A percentile compares a stretch with the other conserved stretches of the same genome.
phyloP scores from a whole-genome alignment of 192 early-diverging fungal genomes.

The Linnemannia zychae region DNA sequence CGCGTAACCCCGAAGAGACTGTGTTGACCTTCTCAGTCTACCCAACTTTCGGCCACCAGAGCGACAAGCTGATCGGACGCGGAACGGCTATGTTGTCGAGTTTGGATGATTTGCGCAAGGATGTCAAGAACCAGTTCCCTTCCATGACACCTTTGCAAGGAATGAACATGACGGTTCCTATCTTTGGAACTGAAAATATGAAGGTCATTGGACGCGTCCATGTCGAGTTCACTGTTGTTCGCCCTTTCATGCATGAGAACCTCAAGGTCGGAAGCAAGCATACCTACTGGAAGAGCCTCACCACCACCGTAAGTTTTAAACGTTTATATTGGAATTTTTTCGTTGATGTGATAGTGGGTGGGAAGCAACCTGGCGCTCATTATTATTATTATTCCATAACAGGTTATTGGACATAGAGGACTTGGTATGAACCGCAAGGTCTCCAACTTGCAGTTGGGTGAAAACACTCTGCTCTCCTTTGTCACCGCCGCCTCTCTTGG shows the following conservation, averaged over 20 bases:
- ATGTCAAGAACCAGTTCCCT: constrained; percentile 62
- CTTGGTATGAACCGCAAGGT: constrained; percentile 84
- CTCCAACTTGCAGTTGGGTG: constrained; percentile 82
- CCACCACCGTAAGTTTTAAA: constrained; percentile 62
- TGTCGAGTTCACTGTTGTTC: constrained; percentile 74
- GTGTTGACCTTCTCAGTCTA: constrained; percentile 70
- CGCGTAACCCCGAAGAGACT: constrained; percentile 62
- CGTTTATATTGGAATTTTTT: background rate
- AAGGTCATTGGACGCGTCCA: constrained; percentile 68
- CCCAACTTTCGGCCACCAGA: constrained; percentile 66
- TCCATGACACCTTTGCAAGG: constrained; percentile 61
- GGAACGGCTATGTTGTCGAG: constrained; percentile 69
- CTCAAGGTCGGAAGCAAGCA: constrained; percentile 67
- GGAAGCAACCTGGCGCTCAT: background rate
- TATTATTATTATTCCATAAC: background rate
- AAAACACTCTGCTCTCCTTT: constrained; percentile 93
- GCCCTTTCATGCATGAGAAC: constrained; percentile 71
- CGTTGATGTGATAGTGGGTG: background rate
- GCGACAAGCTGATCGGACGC: constrained; percentile 64
- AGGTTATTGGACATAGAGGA: constrained; percentile 92
- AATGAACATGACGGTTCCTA: constrained; percentile 69
- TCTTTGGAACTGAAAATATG: constrained; percentile 62
- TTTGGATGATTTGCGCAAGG: constrained; percentile 47
- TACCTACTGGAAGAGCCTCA: constrained; percentile 71
- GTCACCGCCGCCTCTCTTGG: constrained; percentile 86